Conservation (phyloP, 2,329 filamentous ascomycete genomes). For the Fulvia fulva region DNA sequence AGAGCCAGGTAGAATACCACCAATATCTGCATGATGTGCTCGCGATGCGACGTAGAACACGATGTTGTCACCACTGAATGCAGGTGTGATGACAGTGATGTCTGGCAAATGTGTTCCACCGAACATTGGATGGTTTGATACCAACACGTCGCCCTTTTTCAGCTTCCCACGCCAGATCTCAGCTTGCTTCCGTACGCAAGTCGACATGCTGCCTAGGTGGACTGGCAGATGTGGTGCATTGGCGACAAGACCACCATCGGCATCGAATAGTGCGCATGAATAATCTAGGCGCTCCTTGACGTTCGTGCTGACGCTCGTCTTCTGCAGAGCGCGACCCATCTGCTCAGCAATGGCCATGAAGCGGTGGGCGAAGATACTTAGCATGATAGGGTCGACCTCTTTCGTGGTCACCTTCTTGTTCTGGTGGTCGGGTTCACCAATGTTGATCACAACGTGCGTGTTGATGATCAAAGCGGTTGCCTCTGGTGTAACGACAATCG, state of each 20-base stretch:
- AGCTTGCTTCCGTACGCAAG: constrained; percentile 72
- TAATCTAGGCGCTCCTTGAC: constrained; percentile 81
- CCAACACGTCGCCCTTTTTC: constrained; percentile 74
- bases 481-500: constrained; percentile 80
- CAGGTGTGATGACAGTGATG: constrained; percentile 75
- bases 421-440: constrained; percentile 52
- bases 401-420: constrained; percentile 49
- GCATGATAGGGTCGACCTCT: constrained; percentile 69
- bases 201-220: constrained; percentile 81
- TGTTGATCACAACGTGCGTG: constrained; percentile 85
- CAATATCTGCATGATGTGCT: constrained; percentile 80
- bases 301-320: constrained; percentile 75
- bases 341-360: constrained; percentile 86
- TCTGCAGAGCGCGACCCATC: constrained; percentile 75
- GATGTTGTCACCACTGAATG: constrained; percentile 70
- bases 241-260: constrained; percentile 69
- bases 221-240: constrained; percentile 77
- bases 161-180: constrained; percentile 76
- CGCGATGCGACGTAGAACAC: constrained; percentile 78
- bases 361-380: constrained; percentile 74
- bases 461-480: constrained; percentile 73
- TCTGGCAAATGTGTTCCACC: constrained; percentile 81
- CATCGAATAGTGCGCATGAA: constrained; percentile 76
- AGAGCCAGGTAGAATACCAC: constrained; percentile 74
- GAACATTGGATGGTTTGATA: constrained; percentile 80